Evolutionary conservation across 345 rosid genomes (phyloP).

Genomic region (Sisymbrium irio): DNA sequence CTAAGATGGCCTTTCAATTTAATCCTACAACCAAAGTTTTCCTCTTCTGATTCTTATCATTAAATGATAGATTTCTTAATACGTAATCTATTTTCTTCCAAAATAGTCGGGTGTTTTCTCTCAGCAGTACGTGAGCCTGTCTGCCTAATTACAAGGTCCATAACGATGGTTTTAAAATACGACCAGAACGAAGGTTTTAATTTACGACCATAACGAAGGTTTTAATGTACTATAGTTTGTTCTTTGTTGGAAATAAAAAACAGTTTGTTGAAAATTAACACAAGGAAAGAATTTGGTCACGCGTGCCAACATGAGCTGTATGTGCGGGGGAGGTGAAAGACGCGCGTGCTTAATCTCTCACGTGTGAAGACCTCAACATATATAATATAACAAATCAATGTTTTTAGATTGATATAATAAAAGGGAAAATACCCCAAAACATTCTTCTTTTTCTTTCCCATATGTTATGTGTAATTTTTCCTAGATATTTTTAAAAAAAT

Average conservation of each 20-base stretch:
- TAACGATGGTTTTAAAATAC: background rate
- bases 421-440: too few relatives aligned
- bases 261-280: background rate
- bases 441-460: background rate
- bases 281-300: slow-evolving; percentile 43
- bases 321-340: slow-evolving; percentile 29
- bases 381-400: background rate
- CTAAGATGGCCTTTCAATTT: background rate
- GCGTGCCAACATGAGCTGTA: slow-evolving; percentile 53
- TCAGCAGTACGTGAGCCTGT: too few relatives aligned
- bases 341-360: slow-evolving; percentile 59
- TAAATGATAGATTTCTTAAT: too few relatives aligned
- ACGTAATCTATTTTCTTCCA: too few relatives aligned
- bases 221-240: background rate
- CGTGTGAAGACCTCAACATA: slow-evolving; percentile 45
- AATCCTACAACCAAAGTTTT: too few relatives aligned
- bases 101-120: background rate
- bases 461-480: background rate
- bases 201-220: too few relatives aligned
- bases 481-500: background rate
- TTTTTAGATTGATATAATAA: background rate
- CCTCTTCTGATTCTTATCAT: too few relatives aligned
- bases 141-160: background rate
- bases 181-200: background rate
- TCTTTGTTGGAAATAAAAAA: background rate